These are phyloP conservation scores for Dendrobium officinale DNA, from an alignment of 106 monocot species.

Conservation along the genomic window DNA sequence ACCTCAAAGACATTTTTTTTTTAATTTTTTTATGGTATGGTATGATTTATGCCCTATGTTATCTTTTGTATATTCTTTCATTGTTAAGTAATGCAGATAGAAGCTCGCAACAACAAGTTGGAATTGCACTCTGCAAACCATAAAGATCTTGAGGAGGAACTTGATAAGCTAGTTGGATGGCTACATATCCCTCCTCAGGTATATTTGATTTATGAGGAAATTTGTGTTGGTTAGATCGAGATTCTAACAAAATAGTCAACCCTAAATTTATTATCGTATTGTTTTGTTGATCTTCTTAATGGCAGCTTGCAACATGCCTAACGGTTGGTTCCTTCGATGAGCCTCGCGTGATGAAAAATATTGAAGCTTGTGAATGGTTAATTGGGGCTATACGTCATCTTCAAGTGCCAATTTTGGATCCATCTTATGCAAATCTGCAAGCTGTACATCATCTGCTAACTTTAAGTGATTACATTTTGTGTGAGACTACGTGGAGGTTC, in stretches of 20 bases:
- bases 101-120: slow-evolving; percentile 86
- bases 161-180: slow-evolving; percentile 72
- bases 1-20: too few species aligned
- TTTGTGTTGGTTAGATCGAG: neutral
- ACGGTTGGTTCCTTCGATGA: slow-evolving; percentile 87
- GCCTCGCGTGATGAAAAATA: slow-evolving; percentile 54
- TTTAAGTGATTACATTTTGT: neutral
- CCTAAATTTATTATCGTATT: neutral
- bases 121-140: slow-evolving; percentile 88
- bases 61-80: neutral
- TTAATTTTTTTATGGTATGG: neutral
- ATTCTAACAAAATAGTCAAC: neutral
- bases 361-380: slow-evolving; percentile 99
- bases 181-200: slow-evolving; percentile 75
- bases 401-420: slow-evolving; percentile 66
- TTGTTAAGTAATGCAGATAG: slow-evolving; percentile 57
- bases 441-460: slow-evolving; percentile 45
- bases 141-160: slow-evolving; percentile 73
- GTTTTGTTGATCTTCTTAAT: slow-evolving; percentile 15
- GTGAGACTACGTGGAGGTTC: neutral
- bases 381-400: slow-evolving; percentile 57
- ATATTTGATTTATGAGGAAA: neutral
- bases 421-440: slow-evolving; percentile 71
- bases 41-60: neutral
- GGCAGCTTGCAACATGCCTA: slow-evolving; percentile 65